phyloP scores from a whole-genome alignment of 176 grass and related monocot species.

The Aegilops sharonensis region DNA sequence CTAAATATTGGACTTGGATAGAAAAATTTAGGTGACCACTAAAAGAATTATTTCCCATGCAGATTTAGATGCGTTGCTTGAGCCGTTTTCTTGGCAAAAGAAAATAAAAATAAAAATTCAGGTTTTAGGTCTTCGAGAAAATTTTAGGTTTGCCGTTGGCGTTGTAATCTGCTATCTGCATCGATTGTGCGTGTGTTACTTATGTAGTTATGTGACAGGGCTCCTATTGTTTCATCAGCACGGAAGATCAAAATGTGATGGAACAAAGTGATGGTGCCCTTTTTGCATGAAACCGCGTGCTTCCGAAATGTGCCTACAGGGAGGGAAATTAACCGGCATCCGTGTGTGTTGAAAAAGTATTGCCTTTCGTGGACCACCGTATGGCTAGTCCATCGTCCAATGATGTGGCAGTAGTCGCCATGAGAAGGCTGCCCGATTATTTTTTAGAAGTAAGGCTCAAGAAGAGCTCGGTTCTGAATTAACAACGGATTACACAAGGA shows the following conservation, averaged over 20 bases:
- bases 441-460: too few species aligned
- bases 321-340: not conserved
- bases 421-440: conserved; percentile 5
- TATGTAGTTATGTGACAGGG: not conserved
- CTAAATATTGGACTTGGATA: too few species aligned
- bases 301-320: not conserved
- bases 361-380: conserved; percentile 20
- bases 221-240: not conserved
- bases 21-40: too few species aligned
- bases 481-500: too few species aligned
- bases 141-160: too few species aligned
- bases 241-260: not conserved
- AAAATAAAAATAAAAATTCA: too few species aligned
- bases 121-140: too few species aligned
- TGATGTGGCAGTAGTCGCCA: not conserved
- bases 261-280: not conserved
- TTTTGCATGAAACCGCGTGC: conserved; percentile 1
- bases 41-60: too few species aligned
- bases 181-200: not conserved
- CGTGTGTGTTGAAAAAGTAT: not conserved
- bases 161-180: not conserved
- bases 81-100: too few species aligned
- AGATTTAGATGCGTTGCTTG: too few species aligned
- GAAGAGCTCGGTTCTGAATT: too few species aligned
- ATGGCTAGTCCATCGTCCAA: not conserved